These are phyloP conservation scores for Mortierella sp. DNA, from an alignment of 371 early-diverging fungal genomes.

Conservation along the genomic window DNA sequence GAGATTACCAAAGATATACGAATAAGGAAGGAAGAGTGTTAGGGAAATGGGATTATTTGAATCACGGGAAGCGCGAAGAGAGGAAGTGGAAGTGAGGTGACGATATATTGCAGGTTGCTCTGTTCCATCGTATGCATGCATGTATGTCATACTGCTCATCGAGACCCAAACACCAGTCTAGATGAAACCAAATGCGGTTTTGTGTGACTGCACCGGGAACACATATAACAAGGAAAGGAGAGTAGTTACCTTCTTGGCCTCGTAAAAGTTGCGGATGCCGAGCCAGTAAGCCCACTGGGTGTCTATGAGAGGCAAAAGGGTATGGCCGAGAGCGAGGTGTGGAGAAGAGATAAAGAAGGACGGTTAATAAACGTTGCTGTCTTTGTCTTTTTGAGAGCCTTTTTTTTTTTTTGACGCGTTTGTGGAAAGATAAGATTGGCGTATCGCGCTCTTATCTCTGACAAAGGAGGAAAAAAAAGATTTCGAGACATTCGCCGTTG, in stretches of 20 bases:
- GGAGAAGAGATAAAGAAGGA: constrained; percentile 11
- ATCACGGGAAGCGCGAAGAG: background rate
- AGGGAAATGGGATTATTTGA: background rate
- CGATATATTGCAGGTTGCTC: background rate
- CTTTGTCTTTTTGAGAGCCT: background rate
- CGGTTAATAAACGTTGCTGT: background rate
- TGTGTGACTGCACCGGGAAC: background rate
- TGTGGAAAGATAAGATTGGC: constrained; percentile 3
- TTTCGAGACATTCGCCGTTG: constrained; percentile 1
- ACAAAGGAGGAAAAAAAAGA: background rate
- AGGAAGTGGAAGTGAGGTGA: constrained; percentile 4
- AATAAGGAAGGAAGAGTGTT: background rate
- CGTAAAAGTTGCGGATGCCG: constrained; percentile 47
- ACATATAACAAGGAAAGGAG: background rate
- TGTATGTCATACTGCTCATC: too few relatives aligned
- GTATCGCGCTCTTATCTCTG: constrained; percentile 10
- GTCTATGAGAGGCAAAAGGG: background rate
- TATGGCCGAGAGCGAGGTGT: background rate
- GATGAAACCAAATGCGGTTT: too few relatives aligned
- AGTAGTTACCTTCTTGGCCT: constrained; percentile 37
- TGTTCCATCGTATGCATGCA: background rate
- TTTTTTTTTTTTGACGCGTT: constrained; percentile 14
- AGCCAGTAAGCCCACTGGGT: constrained; percentile 58
- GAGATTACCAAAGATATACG: too few relatives aligned
- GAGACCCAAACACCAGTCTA: too few relatives aligned